Evolutionary conservation across 352 stramenopile genomes (phyloP), one percentile per base, ranked within the genome.

Genomic region (Pythium scleroteichum): DNA sequence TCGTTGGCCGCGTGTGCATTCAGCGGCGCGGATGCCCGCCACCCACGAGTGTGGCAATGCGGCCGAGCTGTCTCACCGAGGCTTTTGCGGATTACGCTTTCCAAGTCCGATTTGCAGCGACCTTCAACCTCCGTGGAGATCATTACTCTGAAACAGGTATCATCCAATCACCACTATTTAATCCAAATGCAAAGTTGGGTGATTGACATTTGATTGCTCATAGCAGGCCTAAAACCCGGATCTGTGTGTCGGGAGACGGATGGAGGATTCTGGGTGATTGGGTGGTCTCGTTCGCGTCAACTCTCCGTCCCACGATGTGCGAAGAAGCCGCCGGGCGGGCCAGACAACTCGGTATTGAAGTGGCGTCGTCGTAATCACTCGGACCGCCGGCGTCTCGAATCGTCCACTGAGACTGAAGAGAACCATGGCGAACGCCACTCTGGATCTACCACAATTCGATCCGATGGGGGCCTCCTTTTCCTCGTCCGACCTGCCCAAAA

Each of bases 391-490:
- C 22, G 29, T 49, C 35, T 20, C 22, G 17, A 58, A 38, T 24
- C 46, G 44, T 17, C 20, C 20, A 50, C 46, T 14, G n/a, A 52
- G 47, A 49, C 52, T 7, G 49, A 41, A 44, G 26, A 27, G 53
- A 60, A 51, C 53, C 9, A 45, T 32, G 24, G 17, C 19, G 53
- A 22, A 42, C 12, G 20, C 32, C 16, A 42, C 38, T 20, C 17
- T 20, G 17, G 3, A 5, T 17, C 38, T 39, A 22, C 26, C 53
- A 60, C 38, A 60, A 52, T 44, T 27, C 24, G 40, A 60, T 60
- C 42, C 27, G 26, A 68, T 68, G 61, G 61, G 53, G 3, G 27
- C 52, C 8, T 32, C 53, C 17, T 46, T 63, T 5, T 62, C 61
- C 26, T 50, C 29, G 29, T 35, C 48, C 14, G 13, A 35, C 19